phyloP scores from a whole-genome alignment of 768 basidiomycete species.

The Panaeolus cyanescens region DNA sequence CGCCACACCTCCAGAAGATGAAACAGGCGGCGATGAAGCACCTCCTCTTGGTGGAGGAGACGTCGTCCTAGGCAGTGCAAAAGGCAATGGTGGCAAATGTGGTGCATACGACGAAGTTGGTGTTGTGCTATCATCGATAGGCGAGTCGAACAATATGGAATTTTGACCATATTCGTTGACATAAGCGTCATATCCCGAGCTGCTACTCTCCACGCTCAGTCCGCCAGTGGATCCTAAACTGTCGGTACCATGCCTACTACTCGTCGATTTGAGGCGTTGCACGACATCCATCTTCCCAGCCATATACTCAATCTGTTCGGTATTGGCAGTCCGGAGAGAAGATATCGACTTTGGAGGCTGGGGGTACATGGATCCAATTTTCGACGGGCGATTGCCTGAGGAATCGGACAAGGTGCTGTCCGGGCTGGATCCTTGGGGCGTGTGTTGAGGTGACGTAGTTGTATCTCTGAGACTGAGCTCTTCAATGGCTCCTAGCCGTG shows the following conservation, averaged over 20 bases:
- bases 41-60: conserved; percentile 4
- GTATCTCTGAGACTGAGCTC: conserved; percentile 46
- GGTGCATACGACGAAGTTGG: background rate
- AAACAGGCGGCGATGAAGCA: conserved; percentile 9
- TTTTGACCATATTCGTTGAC: conserved; percentile 9
- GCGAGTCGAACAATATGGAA: conserved; percentile 30
- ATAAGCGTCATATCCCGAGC: background rate
- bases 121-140: conserved; percentile 27
- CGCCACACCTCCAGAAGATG: conserved; percentile 32
- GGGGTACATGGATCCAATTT: conserved; percentile 1
- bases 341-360: conserved; percentile 44
- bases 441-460: conserved; percentile 10
- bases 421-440: conserved; percentile 11
- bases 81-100: conserved; percentile 7
- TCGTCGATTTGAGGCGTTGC: conserved; percentile 47
- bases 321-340: conserved; percentile 66
- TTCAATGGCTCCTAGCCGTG: conserved; percentile 60
- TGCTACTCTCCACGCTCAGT: conserved; percentile 26
- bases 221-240: conserved; percentile 32
- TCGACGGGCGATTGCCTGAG: background rate
- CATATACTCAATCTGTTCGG: conserved; percentile 67
- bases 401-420: conserved; percentile 7
- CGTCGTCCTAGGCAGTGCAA: background rate
- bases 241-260: conserved; percentile 28
- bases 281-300: conserved; percentile 71